These are phyloP conservation scores for Pyrenophora graminea DNA, from an alignment of 2,329 filamentous ascomycete genomes.

Conservation along the genomic window DNA sequence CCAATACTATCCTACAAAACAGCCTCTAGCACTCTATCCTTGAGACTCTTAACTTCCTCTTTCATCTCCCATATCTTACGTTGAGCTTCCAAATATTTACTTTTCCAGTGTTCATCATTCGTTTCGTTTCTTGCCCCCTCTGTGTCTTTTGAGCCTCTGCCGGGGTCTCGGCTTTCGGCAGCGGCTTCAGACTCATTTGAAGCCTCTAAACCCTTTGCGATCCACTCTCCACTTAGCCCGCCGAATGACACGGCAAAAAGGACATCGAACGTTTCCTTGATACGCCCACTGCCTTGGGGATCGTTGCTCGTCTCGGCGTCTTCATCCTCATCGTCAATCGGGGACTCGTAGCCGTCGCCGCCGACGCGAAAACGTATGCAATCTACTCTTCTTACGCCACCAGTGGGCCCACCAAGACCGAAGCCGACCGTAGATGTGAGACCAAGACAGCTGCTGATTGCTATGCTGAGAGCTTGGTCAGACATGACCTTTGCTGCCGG, in stretches of 20 bases:
- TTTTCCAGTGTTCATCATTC: conserved; percentile 38
- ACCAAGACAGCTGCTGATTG: conserved; percentile 51
- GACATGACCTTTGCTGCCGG: conserved; percentile 38
- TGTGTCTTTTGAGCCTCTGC: conserved; percentile 3
- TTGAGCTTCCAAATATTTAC: conserved; percentile 41
- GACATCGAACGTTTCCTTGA: conserved; percentile 51
- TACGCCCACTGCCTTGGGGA: conserved; percentile 16
- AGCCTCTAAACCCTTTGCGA: conserved; percentile 45
- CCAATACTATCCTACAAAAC: conserved; percentile 31
- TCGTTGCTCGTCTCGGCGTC: conserved; percentile 19
- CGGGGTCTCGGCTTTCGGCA: not conserved
- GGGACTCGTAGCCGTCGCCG: conserved; percentile 47
- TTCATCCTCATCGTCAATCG: conserved; percentile 48
- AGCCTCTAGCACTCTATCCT: conserved; percentile 47
- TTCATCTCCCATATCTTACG: conserved; percentile 41
- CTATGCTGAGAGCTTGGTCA: conserved; percentile 46
- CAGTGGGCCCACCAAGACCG: conserved; percentile 39
- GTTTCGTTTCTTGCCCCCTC: conserved; percentile 17
- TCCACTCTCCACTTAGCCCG: conserved; percentile 49
- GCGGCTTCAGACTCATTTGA: not conserved
- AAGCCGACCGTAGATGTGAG: conserved; percentile 43
- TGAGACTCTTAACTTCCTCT: conserved; percentile 41
- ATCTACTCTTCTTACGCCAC: conserved; percentile 46
- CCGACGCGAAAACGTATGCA: conserved; percentile 50
- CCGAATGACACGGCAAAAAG: conserved; percentile 50